These are phyloP conservation scores for Chlorella sp. DNA, from an alignment of 139 green algal genomes.

Conservation along the genomic window DNA sequence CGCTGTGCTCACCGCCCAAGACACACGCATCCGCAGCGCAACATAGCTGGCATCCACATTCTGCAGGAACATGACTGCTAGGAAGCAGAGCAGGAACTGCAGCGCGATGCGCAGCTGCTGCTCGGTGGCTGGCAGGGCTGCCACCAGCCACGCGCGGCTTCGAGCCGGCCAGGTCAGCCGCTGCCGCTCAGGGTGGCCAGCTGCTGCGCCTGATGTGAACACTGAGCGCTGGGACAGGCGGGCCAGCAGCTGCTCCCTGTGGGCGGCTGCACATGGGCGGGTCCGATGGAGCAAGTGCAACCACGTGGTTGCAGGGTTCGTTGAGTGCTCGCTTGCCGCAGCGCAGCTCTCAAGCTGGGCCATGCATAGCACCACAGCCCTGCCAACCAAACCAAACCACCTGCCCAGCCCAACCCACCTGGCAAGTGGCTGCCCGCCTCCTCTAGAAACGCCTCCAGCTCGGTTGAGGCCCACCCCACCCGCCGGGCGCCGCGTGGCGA, in stretches of 20 bases:
- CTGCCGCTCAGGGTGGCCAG: not conserved
- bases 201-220: not conserved
- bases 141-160: not conserved
- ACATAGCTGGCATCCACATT: not conserved
- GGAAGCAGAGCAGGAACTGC: not conserved
- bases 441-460: not conserved
- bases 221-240: not conserved
- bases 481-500: not conserved
- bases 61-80: constrained; percentile 2
- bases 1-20: constrained; percentile 11
- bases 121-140: not conserved
- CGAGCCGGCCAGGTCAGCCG: not conserved
- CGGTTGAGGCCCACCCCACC: not conserved
- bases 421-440: not conserved
- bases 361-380: not conserved
- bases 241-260: not conserved
- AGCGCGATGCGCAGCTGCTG: not conserved
- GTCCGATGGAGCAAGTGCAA: not conserved
- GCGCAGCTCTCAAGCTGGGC: not conserved
- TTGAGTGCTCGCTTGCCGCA: not conserved
- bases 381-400: not conserved
- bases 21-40: not conserved
- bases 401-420: not conserved
- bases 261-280: not conserved
- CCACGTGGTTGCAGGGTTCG: not conserved